Evolutionary conservation across 352 stramenopile genomes (phyloP).

Genomic region (Globisporangium megalacanthum): DNA sequence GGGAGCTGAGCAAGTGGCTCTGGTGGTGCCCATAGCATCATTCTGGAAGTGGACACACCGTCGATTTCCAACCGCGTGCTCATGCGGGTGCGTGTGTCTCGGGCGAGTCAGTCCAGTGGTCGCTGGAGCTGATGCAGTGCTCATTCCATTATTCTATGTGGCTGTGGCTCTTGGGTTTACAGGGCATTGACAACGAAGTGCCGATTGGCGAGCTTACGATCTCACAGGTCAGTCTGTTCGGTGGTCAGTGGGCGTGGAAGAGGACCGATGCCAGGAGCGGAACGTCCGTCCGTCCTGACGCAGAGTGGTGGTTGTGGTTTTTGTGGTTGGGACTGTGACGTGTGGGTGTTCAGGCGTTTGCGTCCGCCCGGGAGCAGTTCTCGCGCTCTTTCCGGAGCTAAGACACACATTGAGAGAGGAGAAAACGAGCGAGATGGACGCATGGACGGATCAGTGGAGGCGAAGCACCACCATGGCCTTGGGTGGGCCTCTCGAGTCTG

Average conservation of each 20-base stretch:
- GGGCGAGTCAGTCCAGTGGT: not conserved
- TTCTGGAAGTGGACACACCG: slow-evolving; percentile 84
- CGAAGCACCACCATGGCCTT: not conserved
- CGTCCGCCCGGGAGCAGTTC: slow-evolving; percentile 83
- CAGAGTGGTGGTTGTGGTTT: no score
- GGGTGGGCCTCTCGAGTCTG: no score
- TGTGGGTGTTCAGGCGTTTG: slow-evolving; percentile 47
- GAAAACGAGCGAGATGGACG: not conserved
- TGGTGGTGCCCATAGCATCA: slow-evolving; percentile 42
- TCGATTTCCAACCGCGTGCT: slow-evolving; percentile 89
- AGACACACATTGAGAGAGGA: slow-evolving; percentile 6
- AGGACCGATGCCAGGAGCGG: no score
- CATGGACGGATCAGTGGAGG: not conserved
- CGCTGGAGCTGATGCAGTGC: not conserved
- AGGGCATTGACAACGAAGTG: slow-evolving; percentile 87
- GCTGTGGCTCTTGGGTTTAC: slow-evolving; percentile 3
- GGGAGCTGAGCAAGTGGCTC: not conserved
- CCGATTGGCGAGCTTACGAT: slow-evolving; percentile 84
- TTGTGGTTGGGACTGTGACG: not conserved
- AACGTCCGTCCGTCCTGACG: no score
- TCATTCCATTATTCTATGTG: not conserved
- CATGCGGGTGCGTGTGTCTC: slow-evolving; percentile 69
- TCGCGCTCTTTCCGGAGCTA: slow-evolving; percentile 86
- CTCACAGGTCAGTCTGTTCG: slow-evolving; percentile 49
- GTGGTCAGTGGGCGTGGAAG: no score